Evolutionary conservation across 352 stramenopile species (phyloP), one percentile per base, ranked within the genome.

Genomic region (Pythium pyrilobum): DNA sequence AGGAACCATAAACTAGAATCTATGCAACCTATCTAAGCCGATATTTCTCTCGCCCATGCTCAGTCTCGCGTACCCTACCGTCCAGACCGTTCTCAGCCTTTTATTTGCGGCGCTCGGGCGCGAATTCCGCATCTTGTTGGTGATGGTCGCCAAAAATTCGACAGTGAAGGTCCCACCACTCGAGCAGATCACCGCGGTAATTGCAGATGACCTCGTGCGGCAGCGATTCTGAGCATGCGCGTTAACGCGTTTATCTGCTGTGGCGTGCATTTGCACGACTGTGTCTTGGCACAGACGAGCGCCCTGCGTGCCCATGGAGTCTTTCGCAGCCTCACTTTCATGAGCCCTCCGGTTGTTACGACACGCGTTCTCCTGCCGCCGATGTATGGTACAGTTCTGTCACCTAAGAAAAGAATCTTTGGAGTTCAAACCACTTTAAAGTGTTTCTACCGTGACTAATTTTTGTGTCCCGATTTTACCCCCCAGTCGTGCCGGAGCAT

Each of bases 311-410:
- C 33, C 9, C 10, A 18, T 39, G 33, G 13, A 39, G 33, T n/a
- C 9, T 13, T n/a, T 18, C 10, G 6, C 38, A 43, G 38, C 38
- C 38, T 29, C n/a, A n/a, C n/a, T n/a, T n/a, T n/a, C n/a, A n/a
- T 23, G 8, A 3, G 34, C 23, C 43, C 27, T 39, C 28, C 27
- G 21, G 15, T 36, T 60, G 52, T 60, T 34, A 60, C 43, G 52
- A 53, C 44, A 62, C 37, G 44, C 37, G 54, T 44, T 50, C 24
- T 59, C 10, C n/a, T 36, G 15, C 13, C 27, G 41, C 41, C 13
- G 9, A n/a, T 31, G 33, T 23, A 25, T 55, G 44, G 50, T 25
- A 48, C 34, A 46, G 48, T 45, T 43, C 32, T 28, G 25, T 31
- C 44, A 20, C 20, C 2, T 31, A 33, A 11, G 7, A n/a, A 43